Conservation (phyloP, 2,329 filamentous ascomycete species). For the Cercospora zeina region DNA sequence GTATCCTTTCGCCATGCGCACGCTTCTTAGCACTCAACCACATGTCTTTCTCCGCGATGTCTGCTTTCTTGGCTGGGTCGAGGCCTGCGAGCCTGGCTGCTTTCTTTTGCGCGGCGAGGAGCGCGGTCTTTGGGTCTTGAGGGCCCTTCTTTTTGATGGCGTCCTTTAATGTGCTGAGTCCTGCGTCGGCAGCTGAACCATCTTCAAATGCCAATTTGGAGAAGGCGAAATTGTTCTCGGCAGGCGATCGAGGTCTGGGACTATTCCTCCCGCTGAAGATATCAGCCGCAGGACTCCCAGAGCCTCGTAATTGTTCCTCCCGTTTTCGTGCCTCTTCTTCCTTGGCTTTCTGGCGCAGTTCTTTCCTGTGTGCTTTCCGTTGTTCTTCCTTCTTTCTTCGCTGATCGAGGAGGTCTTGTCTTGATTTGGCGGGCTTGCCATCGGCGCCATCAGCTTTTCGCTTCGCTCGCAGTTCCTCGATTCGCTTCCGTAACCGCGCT, state of each 20-base stretch:
- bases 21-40: slow-evolving; percentile 91
- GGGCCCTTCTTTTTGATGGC: slow-evolving; percentile 77
- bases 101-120: slow-evolving; percentile 84
- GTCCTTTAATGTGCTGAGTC: slow-evolving; percentile 59
- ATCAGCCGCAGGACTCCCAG: slow-evolving; percentile 53
- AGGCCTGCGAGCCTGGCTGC: slow-evolving; percentile 74
- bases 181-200: slow-evolving; percentile 74
- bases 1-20: slow-evolving; percentile 84
- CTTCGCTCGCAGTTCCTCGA: slow-evolving; percentile 79
- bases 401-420: slow-evolving; percentile 88
- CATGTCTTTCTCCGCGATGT: slow-evolving; percentile 88
- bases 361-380: slow-evolving; percentile 85
- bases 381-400: slow-evolving; percentile 84
- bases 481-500: slow-evolving; percentile 75
- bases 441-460: slow-evolving; percentile 85
- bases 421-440: slow-evolving; percentile 77
- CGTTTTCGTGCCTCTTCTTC: slow-evolving; percentile 70
- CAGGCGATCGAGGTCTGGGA: slow-evolving; percentile 45
- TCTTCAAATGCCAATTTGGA: slow-evolving; percentile 89
- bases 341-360: slow-evolving; percentile 72
- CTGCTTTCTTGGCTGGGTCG: slow-evolving; percentile 76
- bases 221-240: slow-evolving; percentile 74
- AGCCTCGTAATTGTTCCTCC: slow-evolving; percentile 58
- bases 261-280: slow-evolving; percentile 52
- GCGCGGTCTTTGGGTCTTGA: slow-evolving; percentile 78